Evolutionary conservation across 208 protist genomes (phyloP).

Genomic region (Angomonas ambiguus): DNA sequence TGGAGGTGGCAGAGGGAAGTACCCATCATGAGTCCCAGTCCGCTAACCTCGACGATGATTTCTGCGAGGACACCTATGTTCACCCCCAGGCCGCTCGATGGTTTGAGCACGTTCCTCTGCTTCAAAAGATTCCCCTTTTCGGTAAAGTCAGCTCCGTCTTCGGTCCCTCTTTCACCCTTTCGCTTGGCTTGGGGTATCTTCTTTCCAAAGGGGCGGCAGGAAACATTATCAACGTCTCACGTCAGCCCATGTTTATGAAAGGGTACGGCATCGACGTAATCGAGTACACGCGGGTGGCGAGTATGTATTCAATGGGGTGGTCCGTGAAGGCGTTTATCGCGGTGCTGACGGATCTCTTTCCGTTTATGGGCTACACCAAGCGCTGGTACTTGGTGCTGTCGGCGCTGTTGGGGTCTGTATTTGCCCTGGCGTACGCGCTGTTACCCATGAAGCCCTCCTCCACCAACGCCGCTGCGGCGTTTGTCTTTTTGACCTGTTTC

Average conservation of each 20-base stretch:
- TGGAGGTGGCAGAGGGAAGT: neutral
- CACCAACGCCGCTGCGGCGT: conserved; percentile 25
- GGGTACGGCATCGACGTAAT: conserved; percentile 28
- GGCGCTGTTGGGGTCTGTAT: conserved; percentile 28
- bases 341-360: conserved; percentile 54
- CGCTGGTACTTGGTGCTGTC: conserved; percentile 61
- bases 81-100: conserved; percentile 29
- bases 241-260: conserved; percentile 40
- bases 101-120: conserved; percentile 24
- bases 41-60: conserved; percentile 6
- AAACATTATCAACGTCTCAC: conserved; percentile 29
- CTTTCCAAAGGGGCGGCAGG: conserved; percentile 52
- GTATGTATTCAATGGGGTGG: conserved; percentile 40
- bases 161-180: conserved; percentile 25
- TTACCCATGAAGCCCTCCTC: conserved; percentile 31
- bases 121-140: conserved; percentile 40
- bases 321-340: conserved; percentile 64
- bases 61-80: conserved; percentile 18
- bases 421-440: conserved; percentile 41
- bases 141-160: conserved; percentile 33
- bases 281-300: conserved; percentile 50
- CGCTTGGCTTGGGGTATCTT: conserved; percentile 42
- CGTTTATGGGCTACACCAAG: conserved; percentile 69
- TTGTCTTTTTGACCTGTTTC: conserved; percentile 51
- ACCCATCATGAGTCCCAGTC: neutral